A percentile compares a stretch with the other conserved stretches of the same genome.
phyloP scores from a whole-genome alignment of 2,329 filamentous ascomycete genomes.

The Colletotrichum sp. region DNA sequence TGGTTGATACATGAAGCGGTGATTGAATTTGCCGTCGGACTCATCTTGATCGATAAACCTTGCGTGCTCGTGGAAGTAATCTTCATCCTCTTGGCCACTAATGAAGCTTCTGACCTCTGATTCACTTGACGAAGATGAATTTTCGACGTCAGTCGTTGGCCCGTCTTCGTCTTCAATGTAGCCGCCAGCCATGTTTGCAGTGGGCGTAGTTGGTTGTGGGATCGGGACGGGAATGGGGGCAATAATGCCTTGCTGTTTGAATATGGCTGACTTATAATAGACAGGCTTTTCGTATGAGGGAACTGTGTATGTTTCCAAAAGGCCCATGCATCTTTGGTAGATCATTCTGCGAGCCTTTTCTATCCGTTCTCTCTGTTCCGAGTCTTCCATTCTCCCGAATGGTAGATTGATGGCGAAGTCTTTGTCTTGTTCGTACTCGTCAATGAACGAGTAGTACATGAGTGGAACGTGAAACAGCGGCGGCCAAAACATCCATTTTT shows the following conservation, averaged over 20 bases:
- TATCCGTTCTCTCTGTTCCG: rapidly evolving
- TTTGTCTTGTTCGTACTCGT: background rate
- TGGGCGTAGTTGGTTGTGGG: too few species aligned
- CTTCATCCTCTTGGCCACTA: background rate
- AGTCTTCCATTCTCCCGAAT: rapidly evolving
- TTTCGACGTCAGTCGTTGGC: too few species aligned
- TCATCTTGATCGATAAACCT: background rate
- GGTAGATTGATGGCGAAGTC: background rate
- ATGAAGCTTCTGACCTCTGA: too few species aligned
- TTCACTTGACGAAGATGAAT: too few species aligned
- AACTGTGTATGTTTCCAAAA: background rate
- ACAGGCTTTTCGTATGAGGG: too few species aligned
- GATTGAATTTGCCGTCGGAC: background rate
- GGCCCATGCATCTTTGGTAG: background rate
- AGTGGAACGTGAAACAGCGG: background rate
- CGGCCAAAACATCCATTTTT: too few species aligned
- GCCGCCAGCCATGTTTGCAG: too few species aligned
- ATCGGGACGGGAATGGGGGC: too few species aligned
- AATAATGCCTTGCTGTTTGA: too few species aligned
- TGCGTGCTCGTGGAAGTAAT: background rate
- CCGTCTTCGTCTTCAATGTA: too few species aligned
- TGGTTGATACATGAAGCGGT: background rate
- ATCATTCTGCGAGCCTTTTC: background rate
- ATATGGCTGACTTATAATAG: too few species aligned
- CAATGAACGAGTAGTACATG: background rate